Percentiles rank a stretch among this genome's conserved stretches.
These are phyloP conservation scores for Gleditsia sinensis DNA, from an alignment of 306 rosid genomes.

Conservation along the genomic window DNA sequence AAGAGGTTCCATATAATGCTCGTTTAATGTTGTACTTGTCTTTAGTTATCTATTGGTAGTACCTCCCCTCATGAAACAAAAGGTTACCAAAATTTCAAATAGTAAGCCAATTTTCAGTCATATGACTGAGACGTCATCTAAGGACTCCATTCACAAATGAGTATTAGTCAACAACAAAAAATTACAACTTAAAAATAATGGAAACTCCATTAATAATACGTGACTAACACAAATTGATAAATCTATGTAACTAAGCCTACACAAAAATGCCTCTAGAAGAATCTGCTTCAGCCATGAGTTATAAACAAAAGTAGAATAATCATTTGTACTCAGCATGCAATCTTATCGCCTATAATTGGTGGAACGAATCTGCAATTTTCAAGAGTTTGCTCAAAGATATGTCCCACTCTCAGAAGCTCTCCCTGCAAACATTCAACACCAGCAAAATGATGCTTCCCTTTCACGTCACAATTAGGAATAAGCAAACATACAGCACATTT, in stretches of 20 bases:
- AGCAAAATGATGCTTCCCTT: slow-evolving; percentile 17
- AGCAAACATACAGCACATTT: slow-evolving; percentile 7
- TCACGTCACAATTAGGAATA: slow-evolving; percentile 6
- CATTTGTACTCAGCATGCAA: slow-evolving; percentile 28
- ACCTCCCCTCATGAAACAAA: slow-evolving; percentile 9
- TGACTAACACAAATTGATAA: too few relatives aligned
- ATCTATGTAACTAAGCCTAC: too few relatives aligned
- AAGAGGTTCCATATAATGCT: too few relatives aligned
- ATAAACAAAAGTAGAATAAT: slow-evolving; percentile 3
- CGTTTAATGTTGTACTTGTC: too few relatives aligned
- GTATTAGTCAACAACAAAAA: too few relatives aligned
- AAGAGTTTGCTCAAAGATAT: slow-evolving; percentile 93
- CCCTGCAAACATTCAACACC: slow-evolving; percentile 53
- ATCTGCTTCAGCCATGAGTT: slow-evolving; percentile 24
- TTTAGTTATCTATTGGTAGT: neutral
- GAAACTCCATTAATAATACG: too few relatives aligned
- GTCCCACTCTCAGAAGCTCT: slow-evolving; percentile 82
- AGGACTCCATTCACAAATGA: too few relatives aligned
- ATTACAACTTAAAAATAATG: too few relatives aligned
- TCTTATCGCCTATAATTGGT: slow-evolving; percentile 61
- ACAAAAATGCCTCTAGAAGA: slow-evolving; percentile 17
- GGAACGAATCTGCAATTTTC: slow-evolving; percentile 75
- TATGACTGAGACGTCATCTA: slow-evolving; percentile 17
- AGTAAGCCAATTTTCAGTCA: slow-evolving; percentile 11
- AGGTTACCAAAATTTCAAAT: slow-evolving; percentile 12